Base-by-base conservation (phyloP, 352 stramenopile species). In the Phytophthora lateralis region DNA sequence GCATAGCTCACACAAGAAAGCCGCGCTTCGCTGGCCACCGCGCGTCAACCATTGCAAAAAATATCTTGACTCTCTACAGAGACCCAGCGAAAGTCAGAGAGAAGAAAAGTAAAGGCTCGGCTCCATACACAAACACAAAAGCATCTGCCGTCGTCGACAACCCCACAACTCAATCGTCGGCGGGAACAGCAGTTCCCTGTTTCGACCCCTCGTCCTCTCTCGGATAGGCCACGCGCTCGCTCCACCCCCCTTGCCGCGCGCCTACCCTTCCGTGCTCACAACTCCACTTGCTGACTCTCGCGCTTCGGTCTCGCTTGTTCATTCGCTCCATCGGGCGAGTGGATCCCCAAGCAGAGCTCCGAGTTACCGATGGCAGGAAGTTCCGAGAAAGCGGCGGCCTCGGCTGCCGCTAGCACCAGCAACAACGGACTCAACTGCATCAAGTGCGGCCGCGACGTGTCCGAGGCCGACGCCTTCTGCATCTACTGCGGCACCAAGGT, bases 401-500 rank as follows among this genome's bases (percentile, higher is more conserved):
- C 76, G 18, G 48, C 65, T 32, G 52, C 66, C 41, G 69, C 54
- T 55, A 66, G 47, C 55, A 78, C 63, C 48, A 55, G 4, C 67
- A 83, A 88, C 73, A 76, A 71, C 45, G 66, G 63, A 8, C 73
- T 89, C 50, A 75, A 38, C 47, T 95, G 86, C 60, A 77, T 90
- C 67, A 93, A 92, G 56, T 95, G 86, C 55, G 74, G 75, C 51
- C 80, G 80, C 50, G 78, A 90, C 41, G 82, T 95, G 60, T 76
- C 84, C 42, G 71, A 86, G 51, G 51, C 78, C 24, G 86, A 95
- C 73, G 73, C 84, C 39, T 93, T 95, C 70, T 95, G 86, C 68
- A 95, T 95, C 70, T 95, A 89, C 71, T 95, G 86, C 55, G 86
- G 86, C 60, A 95, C 84, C 52, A 93, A 93, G 50, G 84, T 93